Conservation (phyloP, 2,329 filamentous ascomycete genomes). For the Plectosphaerella sp. region DNA sequence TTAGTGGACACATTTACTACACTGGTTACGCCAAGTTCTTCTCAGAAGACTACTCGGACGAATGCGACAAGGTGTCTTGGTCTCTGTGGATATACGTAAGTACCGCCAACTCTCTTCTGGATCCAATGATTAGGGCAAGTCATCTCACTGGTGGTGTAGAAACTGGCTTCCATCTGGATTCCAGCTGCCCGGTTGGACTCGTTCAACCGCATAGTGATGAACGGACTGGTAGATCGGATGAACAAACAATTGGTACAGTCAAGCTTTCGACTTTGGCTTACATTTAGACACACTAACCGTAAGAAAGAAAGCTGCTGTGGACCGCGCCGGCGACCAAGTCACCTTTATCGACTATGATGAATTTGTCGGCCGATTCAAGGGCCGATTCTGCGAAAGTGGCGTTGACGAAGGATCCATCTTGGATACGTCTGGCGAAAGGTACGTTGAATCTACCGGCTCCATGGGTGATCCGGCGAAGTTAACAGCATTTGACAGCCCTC, state of each 20-base stretch:
- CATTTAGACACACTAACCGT: background rate
- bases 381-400: conserved; percentile 4
- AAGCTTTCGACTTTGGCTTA: background rate
- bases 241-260: background rate
- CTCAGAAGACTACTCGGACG: background rate
- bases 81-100: background rate
- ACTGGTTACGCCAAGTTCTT: conserved; percentile 12
- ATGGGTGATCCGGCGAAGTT: no score
- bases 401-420: conserved; percentile 1
- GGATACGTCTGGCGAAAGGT: no score
- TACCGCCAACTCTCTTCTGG: no score
- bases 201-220: background rate
- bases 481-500: background rate
- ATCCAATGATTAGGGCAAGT: no score
- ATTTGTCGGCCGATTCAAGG: conserved; percentile 1
- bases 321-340: conserved; percentile 1
- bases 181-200: no score
- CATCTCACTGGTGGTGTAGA: no score
- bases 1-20: conserved; percentile 1
- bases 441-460: no score
- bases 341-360: conserved; percentile 5
- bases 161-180: no score
- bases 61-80: conserved; percentile 9
- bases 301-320: conserved; percentile 1
- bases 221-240: background rate